Conservation (phyloP, 148 eudicot species). For the Rhododendron kiyosumense region DNA sequence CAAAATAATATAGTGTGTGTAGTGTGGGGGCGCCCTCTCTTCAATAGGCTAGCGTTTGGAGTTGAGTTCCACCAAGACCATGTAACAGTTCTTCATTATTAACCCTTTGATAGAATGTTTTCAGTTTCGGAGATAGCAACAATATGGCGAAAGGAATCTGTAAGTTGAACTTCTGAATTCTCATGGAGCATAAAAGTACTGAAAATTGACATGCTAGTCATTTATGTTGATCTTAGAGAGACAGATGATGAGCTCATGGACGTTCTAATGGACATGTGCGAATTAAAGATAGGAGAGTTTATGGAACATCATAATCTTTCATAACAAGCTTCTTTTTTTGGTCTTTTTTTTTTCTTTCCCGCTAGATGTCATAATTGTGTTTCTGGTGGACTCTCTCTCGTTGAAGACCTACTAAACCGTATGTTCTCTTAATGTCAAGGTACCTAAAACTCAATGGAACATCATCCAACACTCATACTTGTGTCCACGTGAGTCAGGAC, state of each 20-base stretch:
- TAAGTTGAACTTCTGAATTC: background rate
- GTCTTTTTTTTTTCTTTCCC: background rate
- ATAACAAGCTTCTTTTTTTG: background rate
- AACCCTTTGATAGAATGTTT: background rate
- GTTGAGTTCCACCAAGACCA: background rate
- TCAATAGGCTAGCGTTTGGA: background rate
- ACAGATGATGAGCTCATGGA: background rate
- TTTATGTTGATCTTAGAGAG: background rate
- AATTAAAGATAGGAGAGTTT: background rate
- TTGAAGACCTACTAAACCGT: constrained; percentile 1
- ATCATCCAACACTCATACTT: background rate
- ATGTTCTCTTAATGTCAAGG: background rate
- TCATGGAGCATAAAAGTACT: background rate
- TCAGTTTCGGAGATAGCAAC: background rate
- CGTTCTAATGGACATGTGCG: background rate
- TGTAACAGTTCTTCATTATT: background rate
- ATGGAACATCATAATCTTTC: background rate
- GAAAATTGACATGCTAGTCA: background rate
- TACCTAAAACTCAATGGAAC: background rate
- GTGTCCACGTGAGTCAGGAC: background rate
- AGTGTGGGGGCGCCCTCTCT: background rate
- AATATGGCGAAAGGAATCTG: background rate
- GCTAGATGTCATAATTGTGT: background rate
- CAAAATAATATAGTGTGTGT: background rate
- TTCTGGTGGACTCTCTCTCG: background rate